Evolutionary conservation across 1,284 basidiomycete species (phyloP), one percentile per base, ranked within the genome.

Genomic region (Somion occarium): DNA sequence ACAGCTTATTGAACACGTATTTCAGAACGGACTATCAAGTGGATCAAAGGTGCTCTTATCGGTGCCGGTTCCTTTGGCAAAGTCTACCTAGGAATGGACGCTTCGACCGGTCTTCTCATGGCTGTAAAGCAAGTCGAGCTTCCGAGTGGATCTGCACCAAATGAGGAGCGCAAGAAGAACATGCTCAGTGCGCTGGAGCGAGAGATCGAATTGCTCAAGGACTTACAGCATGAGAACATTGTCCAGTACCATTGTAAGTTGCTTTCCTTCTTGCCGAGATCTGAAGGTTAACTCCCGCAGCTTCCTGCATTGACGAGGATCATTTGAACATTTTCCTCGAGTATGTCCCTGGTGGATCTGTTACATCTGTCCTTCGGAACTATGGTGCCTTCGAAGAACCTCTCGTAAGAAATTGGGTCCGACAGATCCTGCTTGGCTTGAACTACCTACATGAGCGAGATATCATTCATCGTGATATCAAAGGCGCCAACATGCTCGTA

Each of bases 111-210:
- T 25, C 76, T 95, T 11, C 77, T 99, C 53, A 99, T 99, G 97
- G 97, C 97, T 23, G 97, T 99, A 58, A 99, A 99, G 73, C 96
- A 99, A 76, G 97, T 99, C 45, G 93, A 98, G 63, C 79, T 99
- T 24, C 92, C 93, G 0, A 88, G 86, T 0, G 89, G 91, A 15
- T 85, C 88, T 24, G 87, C 86, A 7, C 83, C 90, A 20, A 96
- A 93, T 64, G 91, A 96, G 62, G 93, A 96, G 64, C 84, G 93
- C 57, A 98, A 97, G 72, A 90, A 91, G 73, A 85, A 81, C 68
- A 98, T 98, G 95, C 80, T 97, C 5, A 92, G 84, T 49, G 96
- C 97, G 1, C 78, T 99, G 37, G 94, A 99, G 68, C 80, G 88
- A 30, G 97, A 99, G 71, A 99, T 99, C 55, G 97, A 96, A 69